Conservation (phyloP, 2,329 filamentous ascomycete species). For the Hypoxylon sp. region DNA sequence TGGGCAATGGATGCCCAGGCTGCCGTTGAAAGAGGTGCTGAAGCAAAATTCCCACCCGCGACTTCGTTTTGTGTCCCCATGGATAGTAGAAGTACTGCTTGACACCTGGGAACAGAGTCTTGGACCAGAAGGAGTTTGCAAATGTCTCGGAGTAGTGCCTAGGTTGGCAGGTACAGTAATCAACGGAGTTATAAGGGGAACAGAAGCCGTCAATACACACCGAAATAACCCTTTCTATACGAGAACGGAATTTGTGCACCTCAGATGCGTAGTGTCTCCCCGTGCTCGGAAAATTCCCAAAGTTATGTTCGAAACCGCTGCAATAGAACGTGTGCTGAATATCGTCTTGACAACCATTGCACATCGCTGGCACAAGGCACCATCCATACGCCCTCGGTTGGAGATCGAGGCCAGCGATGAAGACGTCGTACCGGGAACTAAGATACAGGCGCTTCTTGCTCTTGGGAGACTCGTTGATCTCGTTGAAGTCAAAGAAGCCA, state of each 20-base stretch:
- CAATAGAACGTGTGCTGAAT: too few species aligned
- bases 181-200: neutral
- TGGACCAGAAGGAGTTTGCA: neutral
- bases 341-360: too few species aligned
- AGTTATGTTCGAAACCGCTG: neutral
- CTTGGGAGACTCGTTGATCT: neutral
- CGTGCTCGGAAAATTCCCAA: neutral
- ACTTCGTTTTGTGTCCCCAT: neutral
- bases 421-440: slow-evolving; percentile 3
- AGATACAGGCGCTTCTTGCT: slow-evolving; percentile 3
- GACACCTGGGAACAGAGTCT: neutral
- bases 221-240: neutral
- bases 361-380: neutral
- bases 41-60: neutral
- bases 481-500: neutral
- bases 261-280: neutral
- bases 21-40: neutral
- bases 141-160: neutral
- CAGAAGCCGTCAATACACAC: neutral
- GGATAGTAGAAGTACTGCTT: slow-evolving; percentile 1
- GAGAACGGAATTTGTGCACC: neutral
- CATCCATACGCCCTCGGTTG: neutral
- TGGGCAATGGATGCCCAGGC: neutral
- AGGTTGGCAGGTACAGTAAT: neutral
- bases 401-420: neutral